Conservation (phyloP, 495 filamentous ascomycete species). For the Pseudomonodictys pantanalensis region DNA sequence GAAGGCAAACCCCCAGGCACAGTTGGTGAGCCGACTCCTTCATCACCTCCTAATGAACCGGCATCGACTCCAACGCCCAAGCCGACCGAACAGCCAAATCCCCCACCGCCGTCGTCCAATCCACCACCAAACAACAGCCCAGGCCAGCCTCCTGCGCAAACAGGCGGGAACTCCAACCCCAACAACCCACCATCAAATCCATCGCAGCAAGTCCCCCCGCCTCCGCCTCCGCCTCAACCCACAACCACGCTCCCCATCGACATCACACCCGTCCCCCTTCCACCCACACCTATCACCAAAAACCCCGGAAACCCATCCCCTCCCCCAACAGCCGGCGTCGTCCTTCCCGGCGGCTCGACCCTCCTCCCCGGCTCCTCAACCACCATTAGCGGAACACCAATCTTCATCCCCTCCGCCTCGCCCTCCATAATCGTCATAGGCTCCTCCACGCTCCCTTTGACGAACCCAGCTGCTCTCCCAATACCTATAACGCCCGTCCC, state of each 20-base stretch:
- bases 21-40: neutral
- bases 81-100: neutral
- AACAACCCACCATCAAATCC: neutral
- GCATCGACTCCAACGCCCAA: neutral
- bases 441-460: neutral
- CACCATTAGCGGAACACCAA: too few species aligned
- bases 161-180: neutral
- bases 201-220: too few species aligned
- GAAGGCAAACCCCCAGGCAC: neutral
- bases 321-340: neutral
- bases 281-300: neutral
- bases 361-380: neutral
- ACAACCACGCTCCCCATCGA: neutral
- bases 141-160: neutral
- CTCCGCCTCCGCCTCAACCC: too few species aligned
- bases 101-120: neutral
- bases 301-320: neutral
- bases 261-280: neutral
- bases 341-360: neutral
- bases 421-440: too few species aligned
- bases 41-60: neutral
- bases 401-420: too few species aligned
- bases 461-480: neutral
- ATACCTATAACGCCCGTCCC: neutral
- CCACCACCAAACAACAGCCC: neutral